Base-by-base conservation (phyloP, 108 stramenopile species). In the Cyclostephanos invisitatus region DNA sequence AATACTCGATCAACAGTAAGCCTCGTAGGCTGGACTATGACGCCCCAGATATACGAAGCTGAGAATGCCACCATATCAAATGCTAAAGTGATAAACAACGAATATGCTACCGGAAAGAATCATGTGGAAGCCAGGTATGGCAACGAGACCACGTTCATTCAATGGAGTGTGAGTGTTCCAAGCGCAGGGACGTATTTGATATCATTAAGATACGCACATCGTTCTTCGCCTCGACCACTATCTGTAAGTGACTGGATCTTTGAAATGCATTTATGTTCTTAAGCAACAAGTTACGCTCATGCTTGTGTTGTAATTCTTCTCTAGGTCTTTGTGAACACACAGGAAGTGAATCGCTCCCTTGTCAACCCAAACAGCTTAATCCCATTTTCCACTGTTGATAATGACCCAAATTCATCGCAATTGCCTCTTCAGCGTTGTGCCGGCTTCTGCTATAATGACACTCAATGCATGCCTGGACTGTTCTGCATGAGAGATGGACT, bases 1-100 rank as follows among this genome's bases (percentile, higher is more conserved):
- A 89, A 89, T 50, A 44, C 73, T 17, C 53, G 61, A 17, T 85
- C 85, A 25, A 82, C 70, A 8, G 83, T 87, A 0, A 35, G 59
- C 17, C 40, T 90, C 9, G 58, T 64, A 24, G 81, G 75, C 12
- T 75, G 67, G 69, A 70, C 66, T 21, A 50, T 68, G 37, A 15
- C 38, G n/a, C 69, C 75, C 24, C 32, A 48, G 25, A 76, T 76
- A 21, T 65, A 48, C 4, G 75, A 81, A 68, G 80, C 80, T 15
- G 80, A 81, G 66, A 62, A 37, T 32, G 68, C 70, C 27, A 68
- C 32, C 2, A 40, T 73, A 9, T 51, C 67, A 20, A 79, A 79
- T 68, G 72, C 40, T 36, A 57, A 60, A 28, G 32, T 72, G 32
- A 68, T 38, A 20, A 66, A 49, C 38, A 44, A 50, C 12, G 27